These are phyloP conservation scores for Cystofilobasidium macerans DNA, from an alignment of 768 basidiomycete genomes.

Conservation along the genomic window DNA sequence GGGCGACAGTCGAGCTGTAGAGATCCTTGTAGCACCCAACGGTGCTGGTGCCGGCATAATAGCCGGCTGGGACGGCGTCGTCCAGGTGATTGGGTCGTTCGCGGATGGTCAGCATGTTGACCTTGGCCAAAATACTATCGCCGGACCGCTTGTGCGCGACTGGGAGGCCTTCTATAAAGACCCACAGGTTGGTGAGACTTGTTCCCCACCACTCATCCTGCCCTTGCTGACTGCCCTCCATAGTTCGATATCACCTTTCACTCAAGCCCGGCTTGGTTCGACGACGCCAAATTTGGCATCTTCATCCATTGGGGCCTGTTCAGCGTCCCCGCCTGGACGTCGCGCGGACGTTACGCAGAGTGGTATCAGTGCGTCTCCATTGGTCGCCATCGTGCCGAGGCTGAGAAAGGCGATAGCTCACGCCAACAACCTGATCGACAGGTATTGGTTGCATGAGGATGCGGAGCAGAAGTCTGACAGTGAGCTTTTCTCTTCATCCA, in stretches of 20 bases:
- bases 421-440: background rate
- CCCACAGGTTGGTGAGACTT: slow-evolving; percentile 30
- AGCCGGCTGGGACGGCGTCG: background rate
- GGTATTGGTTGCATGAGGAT: slow-evolving; percentile 31
- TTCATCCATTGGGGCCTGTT: slow-evolving; percentile 43
- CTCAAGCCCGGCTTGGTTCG: slow-evolving; percentile 52
- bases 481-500: background rate
- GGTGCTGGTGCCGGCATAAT: no score
- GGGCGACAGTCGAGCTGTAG: slow-evolving; percentile 46
- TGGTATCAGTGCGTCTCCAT: slow-evolving; percentile 44
- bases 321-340: slow-evolving; percentile 29
- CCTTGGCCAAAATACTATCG: slow-evolving; percentile 31
- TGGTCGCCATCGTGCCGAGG: slow-evolving; percentile 24
- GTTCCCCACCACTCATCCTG: background rate
- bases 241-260: slow-evolving; percentile 36
- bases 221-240: background rate
- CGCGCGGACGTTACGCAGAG: slow-evolving; percentile 43
- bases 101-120: slow-evolving; percentile 34
- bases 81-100: slow-evolving; percentile 28
- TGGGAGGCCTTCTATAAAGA: slow-evolving; percentile 40
- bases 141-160: slow-evolving; percentile 33
- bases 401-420: background rate
- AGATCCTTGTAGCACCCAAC: slow-evolving; percentile 36
- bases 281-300: slow-evolving; percentile 41
- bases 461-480: background rate